Evolutionary conservation across 768 basidiomycete species (phyloP), one percentile per base, ranked within the genome.

Genomic region (Boletus eberwhitei): DNA sequence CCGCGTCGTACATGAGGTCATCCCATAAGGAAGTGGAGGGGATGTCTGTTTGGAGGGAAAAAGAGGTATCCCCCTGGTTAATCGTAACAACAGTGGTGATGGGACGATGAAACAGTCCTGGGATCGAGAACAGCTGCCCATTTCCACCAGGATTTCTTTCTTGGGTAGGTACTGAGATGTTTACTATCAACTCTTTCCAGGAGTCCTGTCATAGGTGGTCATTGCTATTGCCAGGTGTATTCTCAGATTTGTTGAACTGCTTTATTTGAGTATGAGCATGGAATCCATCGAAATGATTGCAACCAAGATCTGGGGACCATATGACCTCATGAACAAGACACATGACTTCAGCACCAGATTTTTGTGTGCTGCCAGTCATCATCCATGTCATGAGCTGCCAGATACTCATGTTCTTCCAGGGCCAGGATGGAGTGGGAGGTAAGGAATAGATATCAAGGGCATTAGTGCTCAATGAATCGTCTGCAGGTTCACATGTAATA

Each of bases 131-230:
- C 24, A 24, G 24, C 24, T 24, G 24, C 24, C 24, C 24, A 24
- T 24, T 24, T 24, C 24, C 24, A 24, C 24, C 4, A 4, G 24
- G 24, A 4, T 4, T 24, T 24, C 53, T 26, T 26, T 53, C 48
- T 5, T 65, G 62, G 1, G 69, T 72, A 0, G 73, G 74, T 8
- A 75, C 63, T 0, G 55, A 38, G 29, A 74, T 71, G 2, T 59
- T 14, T 2, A 72, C 39, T 8, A 48, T 24, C 4, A 4, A 24
- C 24, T 24, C 24, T 24, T 24, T 24, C 24, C 24, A 24, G 24
- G 24, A 24, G 24, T 24, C 24, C 24, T 24, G 24, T 24, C 24
- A 4, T 4, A 24, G 24, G 24, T 4, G 24, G 24, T 24, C 24
- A 24, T 24, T 24, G 24, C 24, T 24, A 4, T 24, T 3, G 24